Evolutionary conservation across 2,329 filamentous ascomycete genomes (phyloP).

Genomic region (Aspergillus tubingensis): DNA sequence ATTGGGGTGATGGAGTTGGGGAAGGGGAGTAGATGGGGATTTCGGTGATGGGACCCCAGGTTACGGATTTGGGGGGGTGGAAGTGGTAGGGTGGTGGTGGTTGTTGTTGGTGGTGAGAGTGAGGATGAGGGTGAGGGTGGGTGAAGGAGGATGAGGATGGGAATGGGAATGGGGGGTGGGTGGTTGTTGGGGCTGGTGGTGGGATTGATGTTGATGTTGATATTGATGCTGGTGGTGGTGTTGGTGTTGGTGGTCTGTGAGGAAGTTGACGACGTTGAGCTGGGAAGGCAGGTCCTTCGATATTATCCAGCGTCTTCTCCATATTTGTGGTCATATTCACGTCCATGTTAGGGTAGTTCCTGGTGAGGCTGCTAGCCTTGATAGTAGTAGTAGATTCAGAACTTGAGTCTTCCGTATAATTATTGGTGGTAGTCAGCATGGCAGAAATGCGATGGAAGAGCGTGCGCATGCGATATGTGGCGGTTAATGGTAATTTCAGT

Average conservation of each 20-base stretch:
- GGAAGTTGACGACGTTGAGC: no score
- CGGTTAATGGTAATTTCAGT: neutral
- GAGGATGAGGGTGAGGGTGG: neutral
- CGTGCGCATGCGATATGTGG: neutral
- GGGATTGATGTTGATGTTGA: neutral
- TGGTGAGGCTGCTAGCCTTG: no score
- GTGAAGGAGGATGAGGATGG: neutral
- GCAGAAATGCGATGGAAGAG: neutral
- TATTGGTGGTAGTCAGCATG: neutral
- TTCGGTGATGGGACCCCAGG: conserved; percentile 1
- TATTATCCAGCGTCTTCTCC: no score
- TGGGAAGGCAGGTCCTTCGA: no score
- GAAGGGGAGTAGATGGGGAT: neutral
- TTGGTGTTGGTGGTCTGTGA: no score
- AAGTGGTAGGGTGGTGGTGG: neutral
- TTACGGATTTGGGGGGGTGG: neutral
- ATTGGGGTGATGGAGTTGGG: neutral
- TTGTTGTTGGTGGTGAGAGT: neutral
- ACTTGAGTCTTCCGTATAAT: no score
- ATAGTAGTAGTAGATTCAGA: no score
- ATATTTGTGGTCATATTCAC: no score
- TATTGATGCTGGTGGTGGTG: no score
- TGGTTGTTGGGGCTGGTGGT: neutral
- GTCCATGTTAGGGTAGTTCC: no score
- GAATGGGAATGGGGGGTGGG: neutral